Conservation (phyloP, 2,329 filamentous ascomycete species). For the Fusarium papillatum region DNA sequence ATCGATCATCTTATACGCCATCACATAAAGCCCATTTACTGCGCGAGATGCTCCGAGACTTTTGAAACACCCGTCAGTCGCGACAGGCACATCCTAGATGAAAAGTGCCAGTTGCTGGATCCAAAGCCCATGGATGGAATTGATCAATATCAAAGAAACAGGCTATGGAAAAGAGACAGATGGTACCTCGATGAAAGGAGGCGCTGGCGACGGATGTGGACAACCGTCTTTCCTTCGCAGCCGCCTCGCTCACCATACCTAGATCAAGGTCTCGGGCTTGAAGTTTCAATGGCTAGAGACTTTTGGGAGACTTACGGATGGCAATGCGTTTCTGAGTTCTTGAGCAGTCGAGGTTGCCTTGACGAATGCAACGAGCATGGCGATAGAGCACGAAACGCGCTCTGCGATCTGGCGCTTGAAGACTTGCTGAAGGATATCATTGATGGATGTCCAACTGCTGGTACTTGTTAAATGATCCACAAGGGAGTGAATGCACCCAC, state of each 20-base stretch:
- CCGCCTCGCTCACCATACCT: background rate
- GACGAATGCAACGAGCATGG: background rate
- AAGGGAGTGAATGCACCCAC: too few species aligned
- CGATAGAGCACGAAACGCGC: background rate
- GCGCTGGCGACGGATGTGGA: background rate
- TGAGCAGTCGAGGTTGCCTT: background rate
- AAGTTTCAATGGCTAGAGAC: background rate
- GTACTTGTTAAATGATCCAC: too few species aligned
- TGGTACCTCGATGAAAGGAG: background rate
- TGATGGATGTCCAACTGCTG: too few species aligned
- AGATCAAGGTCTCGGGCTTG: accelerated
- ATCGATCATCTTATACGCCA: background rate
- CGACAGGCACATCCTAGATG: background rate
- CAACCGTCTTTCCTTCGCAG: background rate
- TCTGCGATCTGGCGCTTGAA: background rate
- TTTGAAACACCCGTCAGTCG: background rate
- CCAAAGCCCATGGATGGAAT: background rate
- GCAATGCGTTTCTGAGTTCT: background rate
- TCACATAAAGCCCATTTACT: background rate
- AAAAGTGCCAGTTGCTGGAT: accelerated
- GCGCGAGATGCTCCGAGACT: background rate
- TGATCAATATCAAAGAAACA: background rate
- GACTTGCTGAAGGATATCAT: background rate
- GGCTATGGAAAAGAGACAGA: background rate
- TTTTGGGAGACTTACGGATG: background rate